These are phyloP conservation scores for Calocybe indica DNA, from an alignment of 768 basidiomycete genomes.

Conservation along the genomic window DNA sequence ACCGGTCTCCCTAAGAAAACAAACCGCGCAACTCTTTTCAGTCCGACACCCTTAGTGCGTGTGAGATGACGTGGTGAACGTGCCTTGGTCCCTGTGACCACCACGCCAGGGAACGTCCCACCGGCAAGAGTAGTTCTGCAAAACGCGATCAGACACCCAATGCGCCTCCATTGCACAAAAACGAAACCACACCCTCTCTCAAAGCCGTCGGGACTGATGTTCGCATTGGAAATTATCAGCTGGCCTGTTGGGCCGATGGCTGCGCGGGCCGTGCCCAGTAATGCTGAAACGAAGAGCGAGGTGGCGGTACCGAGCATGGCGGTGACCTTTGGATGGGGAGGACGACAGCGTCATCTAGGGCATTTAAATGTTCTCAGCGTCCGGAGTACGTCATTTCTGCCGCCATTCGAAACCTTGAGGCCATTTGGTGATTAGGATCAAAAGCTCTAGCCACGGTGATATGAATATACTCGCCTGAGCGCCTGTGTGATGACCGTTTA, in stretches of 20 bases:
- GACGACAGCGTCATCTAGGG: too few species aligned
- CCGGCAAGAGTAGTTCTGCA: slow-evolving; percentile 5
- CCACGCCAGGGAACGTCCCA: slow-evolving; percentile 20
- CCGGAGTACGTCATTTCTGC: too few species aligned
- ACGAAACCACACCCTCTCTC: slow-evolving; percentile 10
- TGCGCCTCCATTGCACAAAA: neutral
- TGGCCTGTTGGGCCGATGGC: slow-evolving; percentile 22
- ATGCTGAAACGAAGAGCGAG: too few species aligned
- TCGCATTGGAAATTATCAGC: slow-evolving; percentile 32
- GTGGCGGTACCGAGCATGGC: too few species aligned
- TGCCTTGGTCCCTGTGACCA: slow-evolving; percentile 25
- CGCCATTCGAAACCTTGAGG: too few species aligned
- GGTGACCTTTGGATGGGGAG: too few species aligned
- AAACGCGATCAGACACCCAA: neutral
- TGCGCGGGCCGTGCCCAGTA: slow-evolving; percentile 1
- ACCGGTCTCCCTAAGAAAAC: slow-evolving; percentile 20
- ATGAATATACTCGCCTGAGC: too few species aligned
- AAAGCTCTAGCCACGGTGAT: too few species aligned
- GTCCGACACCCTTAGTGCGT: neutral
- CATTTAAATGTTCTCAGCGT: too few species aligned
- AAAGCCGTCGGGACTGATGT: slow-evolving; percentile 44
- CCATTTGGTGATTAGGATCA: too few species aligned
- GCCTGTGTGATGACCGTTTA: too few species aligned
- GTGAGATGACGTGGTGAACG: neutral
- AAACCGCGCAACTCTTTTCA: neutral